Conservation (phyloP, 1,139 yeast genomes). For the Protomyces macrosporus region DNA sequence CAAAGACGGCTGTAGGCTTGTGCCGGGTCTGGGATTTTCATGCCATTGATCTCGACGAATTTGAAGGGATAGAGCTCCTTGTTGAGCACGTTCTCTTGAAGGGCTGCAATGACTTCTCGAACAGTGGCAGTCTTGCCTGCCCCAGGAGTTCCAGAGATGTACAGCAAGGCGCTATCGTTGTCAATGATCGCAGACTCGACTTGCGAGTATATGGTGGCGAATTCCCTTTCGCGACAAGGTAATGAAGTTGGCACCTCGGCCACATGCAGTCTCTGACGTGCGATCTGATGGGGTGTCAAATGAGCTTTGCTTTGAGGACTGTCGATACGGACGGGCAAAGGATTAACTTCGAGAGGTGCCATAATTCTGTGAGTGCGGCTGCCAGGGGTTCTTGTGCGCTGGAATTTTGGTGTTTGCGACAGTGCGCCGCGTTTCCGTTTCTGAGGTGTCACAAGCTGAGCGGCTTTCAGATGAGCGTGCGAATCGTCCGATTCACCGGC, state of each 20-base stretch:
- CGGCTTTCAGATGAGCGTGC: no score
- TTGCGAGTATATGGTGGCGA: conserved; percentile 62
- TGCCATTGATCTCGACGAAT: conserved; percentile 82
- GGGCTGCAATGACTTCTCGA: conserved; percentile 71
- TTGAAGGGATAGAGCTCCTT: conserved; percentile 57
- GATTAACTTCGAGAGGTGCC: conserved; percentile 30
- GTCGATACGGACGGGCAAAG: conserved; percentile 32
- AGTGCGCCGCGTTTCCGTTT: not conserved
- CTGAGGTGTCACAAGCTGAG: conserved; percentile 5
- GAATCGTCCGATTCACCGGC: not conserved
- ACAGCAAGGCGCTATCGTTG: conserved; percentile 74
- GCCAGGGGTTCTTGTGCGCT: conserved; percentile 14
- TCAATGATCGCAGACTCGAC: conserved; percentile 71
- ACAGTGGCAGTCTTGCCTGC: conserved; percentile 96
- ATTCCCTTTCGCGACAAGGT: conserved; percentile 88
- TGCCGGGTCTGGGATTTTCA: conserved; percentile 75
- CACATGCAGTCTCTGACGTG: conserved; percentile 59
- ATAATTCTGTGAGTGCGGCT: conserved; percentile 5
- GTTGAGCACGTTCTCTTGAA: conserved; percentile 43
- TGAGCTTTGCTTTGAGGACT: conserved; percentile 8
- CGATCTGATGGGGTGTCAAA: conserved; percentile 45
- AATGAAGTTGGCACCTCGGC: conserved; percentile 58
- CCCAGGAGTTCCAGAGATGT: conserved; percentile 96
- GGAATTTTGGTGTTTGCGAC: not conserved
- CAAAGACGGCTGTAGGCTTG: conserved; percentile 81